These are phyloP conservation scores for Dactylellina parvicollis DNA, from an alignment of 2,329 filamentous ascomycete genomes.

Conservation along the genomic window DNA sequence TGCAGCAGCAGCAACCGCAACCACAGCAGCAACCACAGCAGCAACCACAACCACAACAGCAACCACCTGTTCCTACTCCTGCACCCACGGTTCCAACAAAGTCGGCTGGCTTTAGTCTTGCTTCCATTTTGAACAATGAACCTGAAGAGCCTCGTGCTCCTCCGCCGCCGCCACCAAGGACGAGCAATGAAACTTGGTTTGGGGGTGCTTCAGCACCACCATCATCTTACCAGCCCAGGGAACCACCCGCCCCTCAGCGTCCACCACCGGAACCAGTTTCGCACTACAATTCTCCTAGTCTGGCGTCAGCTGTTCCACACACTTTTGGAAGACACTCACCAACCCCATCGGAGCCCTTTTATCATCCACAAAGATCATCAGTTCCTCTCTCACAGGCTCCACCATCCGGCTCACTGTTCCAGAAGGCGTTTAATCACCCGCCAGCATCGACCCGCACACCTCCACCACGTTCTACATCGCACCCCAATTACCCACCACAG, in stretches of 20 bases:
- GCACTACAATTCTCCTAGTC: conserved; percentile 48
- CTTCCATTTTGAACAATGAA: conserved; percentile 36
- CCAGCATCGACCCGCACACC: conserved; percentile 40
- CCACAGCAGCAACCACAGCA: conserved; percentile 11
- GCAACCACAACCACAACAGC: neutral
- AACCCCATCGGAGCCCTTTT: conserved; percentile 36
- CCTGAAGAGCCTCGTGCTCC: conserved; percentile 29
- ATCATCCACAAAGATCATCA: conserved; percentile 36
- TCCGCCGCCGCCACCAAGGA: neutral
- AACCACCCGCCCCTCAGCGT: conserved; percentile 27
- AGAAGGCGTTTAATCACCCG: conserved; percentile 31
- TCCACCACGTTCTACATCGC: conserved; percentile 43
- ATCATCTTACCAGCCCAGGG: conserved; percentile 24
- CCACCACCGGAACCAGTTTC: conserved; percentile 45
- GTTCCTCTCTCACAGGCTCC: conserved; percentile 27
- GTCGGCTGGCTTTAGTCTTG: conserved; percentile 36
- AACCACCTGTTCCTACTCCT: conserved; percentile 15
- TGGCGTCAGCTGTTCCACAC: conserved; percentile 38
- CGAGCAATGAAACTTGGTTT: conserved; percentile 41
- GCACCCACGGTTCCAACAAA: conserved; percentile 22
- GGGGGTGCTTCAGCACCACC: conserved; percentile 11
- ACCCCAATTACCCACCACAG: conserved; percentile 48
- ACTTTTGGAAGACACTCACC: conserved; percentile 40
- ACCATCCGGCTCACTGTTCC: conserved; percentile 36
- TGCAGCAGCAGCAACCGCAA: neutral